Conservation (phyloP, 169 alveolate genomes). For the Babesia bovis region DNA sequence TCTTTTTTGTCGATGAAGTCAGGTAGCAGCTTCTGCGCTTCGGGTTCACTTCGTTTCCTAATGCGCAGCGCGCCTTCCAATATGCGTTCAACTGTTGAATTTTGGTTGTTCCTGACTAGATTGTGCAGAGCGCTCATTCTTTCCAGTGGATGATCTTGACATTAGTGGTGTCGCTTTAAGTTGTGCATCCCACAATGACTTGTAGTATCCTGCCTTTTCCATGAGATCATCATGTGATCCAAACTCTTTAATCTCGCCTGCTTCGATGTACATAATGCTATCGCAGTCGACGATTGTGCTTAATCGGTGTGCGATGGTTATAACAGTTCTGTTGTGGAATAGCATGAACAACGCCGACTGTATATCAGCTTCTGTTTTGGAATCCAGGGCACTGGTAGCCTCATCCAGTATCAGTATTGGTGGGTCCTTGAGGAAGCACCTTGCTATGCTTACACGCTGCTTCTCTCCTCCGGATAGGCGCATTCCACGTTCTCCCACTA, state of each 20-base stretch:
- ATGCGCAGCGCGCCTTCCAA: slow-evolving; percentile 29
- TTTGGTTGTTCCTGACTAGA: slow-evolving; percentile 11
- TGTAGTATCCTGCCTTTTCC: slow-evolving; percentile 67
- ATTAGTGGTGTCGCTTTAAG: not conserved
- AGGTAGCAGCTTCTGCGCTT: slow-evolving; percentile 1
- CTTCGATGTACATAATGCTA: slow-evolving; percentile 76
- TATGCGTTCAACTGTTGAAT: slow-evolving; percentile 14
- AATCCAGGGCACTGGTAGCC: slow-evolving; percentile 96
- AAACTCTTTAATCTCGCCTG: slow-evolving; percentile 84
- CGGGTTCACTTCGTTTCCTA: slow-evolving; percentile 13
- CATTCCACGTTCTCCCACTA: slow-evolving; percentile 96
- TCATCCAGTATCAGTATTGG: slow-evolving; percentile 95
- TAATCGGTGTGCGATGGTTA: slow-evolving; percentile 90
- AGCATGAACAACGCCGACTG: slow-evolving; percentile 74
- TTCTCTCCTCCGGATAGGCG: slow-evolving; percentile 98
- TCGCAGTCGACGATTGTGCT: slow-evolving; percentile 83
- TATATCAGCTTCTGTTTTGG: slow-evolving; percentile 82
- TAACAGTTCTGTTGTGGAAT: slow-evolving; percentile 80
- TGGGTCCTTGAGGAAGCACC: slow-evolving; percentile 93
- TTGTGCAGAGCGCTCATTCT: slow-evolving; percentile 54
- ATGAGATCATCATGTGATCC: slow-evolving; percentile 87
- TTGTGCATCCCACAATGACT: slow-evolving; percentile 81
- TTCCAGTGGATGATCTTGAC: not conserved
- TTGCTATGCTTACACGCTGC: slow-evolving; percentile 94
- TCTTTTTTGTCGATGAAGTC: slow-evolving; percentile 25